Evolutionary conservation across 208 protist genomes (phyloP).

Genomic region (Crithidia sp.): DNA sequence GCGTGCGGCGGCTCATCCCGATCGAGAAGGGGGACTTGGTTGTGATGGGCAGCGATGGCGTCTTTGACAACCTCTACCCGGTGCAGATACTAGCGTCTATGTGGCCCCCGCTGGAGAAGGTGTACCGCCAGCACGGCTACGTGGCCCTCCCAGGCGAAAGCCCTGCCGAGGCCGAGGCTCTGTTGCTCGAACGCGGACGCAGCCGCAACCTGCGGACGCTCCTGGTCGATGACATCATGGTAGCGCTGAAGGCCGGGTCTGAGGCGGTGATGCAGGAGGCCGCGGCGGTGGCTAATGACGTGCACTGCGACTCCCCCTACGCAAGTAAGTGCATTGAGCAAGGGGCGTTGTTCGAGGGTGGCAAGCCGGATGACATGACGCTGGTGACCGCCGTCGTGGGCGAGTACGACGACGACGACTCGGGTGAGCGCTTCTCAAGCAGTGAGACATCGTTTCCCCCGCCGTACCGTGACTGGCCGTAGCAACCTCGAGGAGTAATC

Average conservation of each 20-base stretch:
- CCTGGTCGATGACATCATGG: constrained; percentile 54
- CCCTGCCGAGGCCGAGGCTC: neutral
- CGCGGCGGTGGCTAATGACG: constrained; percentile 40
- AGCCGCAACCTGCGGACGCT: constrained; percentile 30
- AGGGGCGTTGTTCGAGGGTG: constrained; percentile 72
- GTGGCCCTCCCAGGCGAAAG: neutral
- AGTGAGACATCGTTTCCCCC: constrained; percentile 47
- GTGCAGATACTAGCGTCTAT: constrained; percentile 39
- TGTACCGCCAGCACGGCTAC: constrained; percentile 39
- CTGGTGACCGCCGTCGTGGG: constrained; percentile 65
- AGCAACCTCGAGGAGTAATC: neutral
- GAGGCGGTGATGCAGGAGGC: constrained; percentile 50
- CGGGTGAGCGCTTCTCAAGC: constrained; percentile 51
- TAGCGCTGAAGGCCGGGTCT: constrained; percentile 36
- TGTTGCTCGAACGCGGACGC: neutral
- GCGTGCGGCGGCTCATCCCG: constrained; percentile 44
- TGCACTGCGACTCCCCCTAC: constrained; percentile 67
- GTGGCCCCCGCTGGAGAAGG: constrained; percentile 42
- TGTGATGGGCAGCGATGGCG: constrained; percentile 70
- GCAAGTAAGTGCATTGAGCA: constrained; percentile 63
- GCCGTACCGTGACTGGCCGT: constrained; percentile 78
- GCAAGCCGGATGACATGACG: constrained; percentile 83
- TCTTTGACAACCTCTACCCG: constrained; percentile 81
- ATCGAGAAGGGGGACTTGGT: constrained; percentile 65
- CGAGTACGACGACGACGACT: constrained; percentile 43